phyloP scores from a whole-genome alignment of 148 eudicot genomes.

The Suaeda aralocaspica region DNA sequence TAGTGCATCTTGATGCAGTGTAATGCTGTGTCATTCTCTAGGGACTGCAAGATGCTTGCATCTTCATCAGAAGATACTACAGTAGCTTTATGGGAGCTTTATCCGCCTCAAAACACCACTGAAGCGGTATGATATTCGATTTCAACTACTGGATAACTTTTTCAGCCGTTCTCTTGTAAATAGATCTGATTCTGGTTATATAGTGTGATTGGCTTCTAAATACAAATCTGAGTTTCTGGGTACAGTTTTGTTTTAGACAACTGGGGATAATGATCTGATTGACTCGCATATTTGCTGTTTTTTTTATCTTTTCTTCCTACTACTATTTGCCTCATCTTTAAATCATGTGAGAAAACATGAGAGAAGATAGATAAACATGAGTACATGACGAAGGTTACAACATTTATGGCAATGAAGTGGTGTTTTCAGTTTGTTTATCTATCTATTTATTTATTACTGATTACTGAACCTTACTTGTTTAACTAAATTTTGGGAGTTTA shows the following conservation, averaged over 20 bases:
- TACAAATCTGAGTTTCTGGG: background rate
- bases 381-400: too few relatives aligned
- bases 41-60: slow-evolving; percentile 55
- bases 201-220: background rate
- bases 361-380: too few relatives aligned
- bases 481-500: too few relatives aligned
- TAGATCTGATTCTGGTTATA: background rate
- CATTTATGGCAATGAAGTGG: too few relatives aligned
- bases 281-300: too few relatives aligned
- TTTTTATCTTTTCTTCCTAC: too few relatives aligned
- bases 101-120: slow-evolving; percentile 42
- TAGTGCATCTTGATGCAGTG: slow-evolving; percentile 41
- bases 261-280: background rate
- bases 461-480: too few relatives aligned
- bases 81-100: slow-evolving; percentile 74
- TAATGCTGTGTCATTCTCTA: slow-evolving; percentile 74
- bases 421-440: too few relatives aligned
- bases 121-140: background rate
- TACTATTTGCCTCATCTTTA: too few relatives aligned
- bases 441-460: too few relatives aligned
- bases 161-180: background rate
- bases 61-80: slow-evolving; percentile 77
- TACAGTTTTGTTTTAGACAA: too few relatives aligned
- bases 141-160: background rate
- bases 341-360: too few relatives aligned